Conservation (phyloP, 176 grass and related monocot genomes). For the Zoysia pacifica region DNA sequence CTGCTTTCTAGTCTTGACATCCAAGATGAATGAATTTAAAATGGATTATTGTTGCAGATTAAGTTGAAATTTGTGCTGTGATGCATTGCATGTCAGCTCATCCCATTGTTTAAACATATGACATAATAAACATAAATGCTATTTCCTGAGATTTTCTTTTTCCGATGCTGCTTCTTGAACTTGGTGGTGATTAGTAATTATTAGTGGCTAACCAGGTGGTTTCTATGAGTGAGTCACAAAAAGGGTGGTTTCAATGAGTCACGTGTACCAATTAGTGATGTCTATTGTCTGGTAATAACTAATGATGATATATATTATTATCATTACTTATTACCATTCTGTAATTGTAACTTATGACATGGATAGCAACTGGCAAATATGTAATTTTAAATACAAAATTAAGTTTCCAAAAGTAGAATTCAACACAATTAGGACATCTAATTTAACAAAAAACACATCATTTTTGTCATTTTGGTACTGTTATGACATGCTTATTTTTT, state of each 20-base stretch:
- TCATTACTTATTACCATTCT: not conserved
- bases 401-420: not conserved
- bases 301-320: not conserved
- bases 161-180: not conserved
- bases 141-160: not conserved
- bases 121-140: too few relatives aligned
- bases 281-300: not conserved
- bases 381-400: not conserved
- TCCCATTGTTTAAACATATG: too few relatives aligned
- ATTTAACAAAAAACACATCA: not conserved
- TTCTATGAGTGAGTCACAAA: not conserved
- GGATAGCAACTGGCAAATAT: not conserved
- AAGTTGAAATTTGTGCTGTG: not conserved
- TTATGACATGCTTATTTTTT: not conserved
- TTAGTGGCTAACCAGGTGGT: not conserved
- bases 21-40: not conserved
- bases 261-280: not conserved
- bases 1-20: not conserved
- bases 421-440: not conserved
- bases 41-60: not conserved
- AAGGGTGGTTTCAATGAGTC: not conserved
- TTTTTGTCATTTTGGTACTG: not conserved
- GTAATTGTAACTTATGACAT: not conserved
- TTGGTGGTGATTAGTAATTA: not conserved
- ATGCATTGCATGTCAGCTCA: not conserved